These are phyloP conservation scores for Phytophthora brassicae DNA, from an alignment of 352 stramenopile genomes.

Conservation along the genomic window DNA sequence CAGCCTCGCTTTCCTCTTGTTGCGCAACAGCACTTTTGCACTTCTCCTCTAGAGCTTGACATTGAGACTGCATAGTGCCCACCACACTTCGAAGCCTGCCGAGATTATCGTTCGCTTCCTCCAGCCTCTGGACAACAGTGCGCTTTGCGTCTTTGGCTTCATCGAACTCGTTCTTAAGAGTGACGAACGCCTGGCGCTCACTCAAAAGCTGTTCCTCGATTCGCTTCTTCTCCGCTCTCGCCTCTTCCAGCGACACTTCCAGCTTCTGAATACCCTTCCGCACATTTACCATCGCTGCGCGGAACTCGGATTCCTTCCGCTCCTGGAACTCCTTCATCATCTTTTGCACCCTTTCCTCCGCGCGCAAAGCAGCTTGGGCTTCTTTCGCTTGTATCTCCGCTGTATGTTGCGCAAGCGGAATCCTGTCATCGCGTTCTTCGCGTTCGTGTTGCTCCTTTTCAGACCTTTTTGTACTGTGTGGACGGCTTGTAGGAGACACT, in stretches of 20 bases:
- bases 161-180: conserved; percentile 55
- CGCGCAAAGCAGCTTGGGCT: conserved; percentile 48
- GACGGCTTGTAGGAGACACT: conserved; percentile 12
- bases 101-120: conserved; percentile 74
- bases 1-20: conserved; percentile 20
- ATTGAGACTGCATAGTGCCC: conserved; percentile 41
- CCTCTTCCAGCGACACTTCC: conserved; percentile 46
- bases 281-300: conserved; percentile 71
- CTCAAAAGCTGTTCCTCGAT: conserved; percentile 53
- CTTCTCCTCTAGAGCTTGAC: conserved; percentile 34
- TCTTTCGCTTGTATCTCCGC: conserved; percentile 59
- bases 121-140: conserved; percentile 49
- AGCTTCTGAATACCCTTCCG: conserved; percentile 75
- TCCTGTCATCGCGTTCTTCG: conserved; percentile 23
- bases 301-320: conserved; percentile 65
- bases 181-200: conserved; percentile 55
- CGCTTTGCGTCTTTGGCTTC: conserved; percentile 49
- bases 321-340: conserved; percentile 63
- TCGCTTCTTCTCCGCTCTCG: conserved; percentile 49
- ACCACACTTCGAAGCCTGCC: conserved; percentile 58
- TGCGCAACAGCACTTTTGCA: conserved; percentile 16
- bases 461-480: conserved; percentile 29
- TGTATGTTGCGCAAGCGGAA: conserved; percentile 53
- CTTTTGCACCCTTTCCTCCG: conserved; percentile 54
- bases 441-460: conserved; percentile 17